phyloP scores from a whole-genome alignment of 1,284 basidiomycete species.

The Gastroboletus turbinatus region DNA sequence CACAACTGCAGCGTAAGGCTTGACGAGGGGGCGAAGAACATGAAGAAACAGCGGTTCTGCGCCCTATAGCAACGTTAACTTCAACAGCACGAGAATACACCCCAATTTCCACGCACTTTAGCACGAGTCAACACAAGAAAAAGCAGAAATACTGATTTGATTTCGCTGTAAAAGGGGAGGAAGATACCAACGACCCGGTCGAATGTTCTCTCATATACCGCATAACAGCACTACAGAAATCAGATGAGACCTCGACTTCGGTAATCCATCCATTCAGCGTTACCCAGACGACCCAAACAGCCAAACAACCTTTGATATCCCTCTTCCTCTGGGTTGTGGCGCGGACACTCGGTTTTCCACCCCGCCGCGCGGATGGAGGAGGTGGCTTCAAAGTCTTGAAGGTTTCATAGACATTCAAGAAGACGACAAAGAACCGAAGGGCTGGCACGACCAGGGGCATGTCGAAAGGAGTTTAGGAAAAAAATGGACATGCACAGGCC shows the following conservation, averaged over 20 bases:
- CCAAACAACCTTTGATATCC: conserved; percentile 77
- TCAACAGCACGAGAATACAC: conserved; percentile 1
- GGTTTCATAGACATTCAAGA: conserved; percentile 78
- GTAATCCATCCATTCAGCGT: conserved; percentile 27
- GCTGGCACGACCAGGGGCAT: conserved; percentile 72
- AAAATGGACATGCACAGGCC: conserved; percentile 10
- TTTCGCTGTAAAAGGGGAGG: conserved; percentile 76
- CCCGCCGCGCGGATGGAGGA: conserved; percentile 56
- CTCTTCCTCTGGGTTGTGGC: conserved; percentile 73
- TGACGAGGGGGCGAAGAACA: conserved; percentile 66
- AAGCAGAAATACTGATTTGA: conserved; percentile 67
- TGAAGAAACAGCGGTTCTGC: conserved; percentile 78
- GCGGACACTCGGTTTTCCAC: conserved; percentile 59
- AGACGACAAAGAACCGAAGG: conserved; percentile 66
- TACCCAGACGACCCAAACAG: conserved; percentile 84
- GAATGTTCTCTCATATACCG: conserved; percentile 59
- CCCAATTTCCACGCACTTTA: conserved; percentile 49
- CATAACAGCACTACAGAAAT: conserved; percentile 55
- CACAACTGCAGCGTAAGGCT: conserved; percentile 62
- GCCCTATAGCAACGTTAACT: conserved; percentile 47
- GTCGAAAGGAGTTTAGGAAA: conserved; percentile 6
- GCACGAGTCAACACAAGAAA: conserved; percentile 75
- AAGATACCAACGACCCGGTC: conserved; percentile 66
- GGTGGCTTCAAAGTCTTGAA: conserved; percentile 77
- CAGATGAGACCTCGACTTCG: conserved; percentile 18